Conservation (phyloP, 805 yeast genomes). For the Saccharomycopsis fermentans region DNA sequence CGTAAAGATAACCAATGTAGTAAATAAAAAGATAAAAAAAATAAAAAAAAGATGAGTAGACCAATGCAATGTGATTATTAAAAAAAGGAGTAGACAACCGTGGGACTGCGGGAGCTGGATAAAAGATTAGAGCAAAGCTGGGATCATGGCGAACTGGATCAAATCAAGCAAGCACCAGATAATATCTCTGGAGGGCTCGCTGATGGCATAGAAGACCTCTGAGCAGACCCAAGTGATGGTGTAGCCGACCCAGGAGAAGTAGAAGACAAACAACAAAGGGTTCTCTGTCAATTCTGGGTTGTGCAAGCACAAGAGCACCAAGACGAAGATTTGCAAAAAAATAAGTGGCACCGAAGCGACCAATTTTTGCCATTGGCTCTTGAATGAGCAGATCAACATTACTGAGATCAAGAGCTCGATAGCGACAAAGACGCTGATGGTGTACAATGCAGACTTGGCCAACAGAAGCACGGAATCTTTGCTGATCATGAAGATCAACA, state of each 20-base stretch:
- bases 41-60: not conserved
- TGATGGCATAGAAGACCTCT: conserved; percentile 7
- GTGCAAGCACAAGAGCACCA: not conserved
- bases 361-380: conserved; percentile 5
- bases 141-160: conserved; percentile 11
- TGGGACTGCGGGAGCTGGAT: too few relatives aligned
- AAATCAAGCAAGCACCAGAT: conserved; percentile 11
- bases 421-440: conserved; percentile 1
- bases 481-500: conserved; percentile 2
- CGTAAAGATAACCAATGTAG: too few relatives aligned
- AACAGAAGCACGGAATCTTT: conserved; percentile 1
- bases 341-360: conserved; percentile 3
- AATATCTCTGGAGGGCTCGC: conserved; percentile 7
- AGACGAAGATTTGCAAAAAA: conserved; percentile 6
- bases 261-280: conserved; percentile 3
- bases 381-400: conserved; percentile 13
- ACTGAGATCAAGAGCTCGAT: conserved; percentile 13
- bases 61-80: too few relatives aligned
- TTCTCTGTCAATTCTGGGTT: not conserved
- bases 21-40: not conserved
- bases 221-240: conserved; percentile 7
- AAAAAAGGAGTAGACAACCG: too few relatives aligned
- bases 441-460: not conserved
- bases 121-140: not conserved
- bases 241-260: conserved; percentile 5